A percentile compares a stretch with the other conserved stretches of the same genome.
Evolutionary conservation across 257 asterid genomes (phyloP).

Genomic region (Lavandula angustifolia): DNA sequence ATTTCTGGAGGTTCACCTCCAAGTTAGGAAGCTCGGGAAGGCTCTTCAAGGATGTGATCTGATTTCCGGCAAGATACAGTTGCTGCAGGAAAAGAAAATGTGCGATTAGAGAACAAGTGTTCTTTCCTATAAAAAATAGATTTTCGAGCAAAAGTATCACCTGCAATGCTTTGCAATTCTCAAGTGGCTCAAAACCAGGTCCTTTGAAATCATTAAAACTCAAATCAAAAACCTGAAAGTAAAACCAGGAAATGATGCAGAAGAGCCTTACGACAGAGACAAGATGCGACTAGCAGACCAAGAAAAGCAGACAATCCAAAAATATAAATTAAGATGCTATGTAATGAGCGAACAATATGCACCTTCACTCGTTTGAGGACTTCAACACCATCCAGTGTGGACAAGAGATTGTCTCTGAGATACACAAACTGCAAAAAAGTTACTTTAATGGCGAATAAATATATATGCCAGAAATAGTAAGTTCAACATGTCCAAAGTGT

Average conservation of each 20-base stretch:
- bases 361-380: conserved; percentile 93
- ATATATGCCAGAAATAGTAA: neutral
- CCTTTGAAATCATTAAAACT: conserved; percentile 98
- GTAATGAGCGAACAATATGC: conserved; percentile 29
- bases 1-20: conserved; percentile 64
- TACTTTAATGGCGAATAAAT: conserved; percentile 10
- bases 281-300: conserved; percentile 22
- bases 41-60: conserved; percentile 85
- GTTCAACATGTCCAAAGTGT: neutral
- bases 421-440: conserved; percentile 80
- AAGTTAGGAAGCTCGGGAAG: conserved; percentile 98
- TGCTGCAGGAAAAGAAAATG: conserved; percentile 59
- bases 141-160: conserved; percentile 41
- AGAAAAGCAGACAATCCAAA: conserved; percentile 25
- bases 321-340: conserved; percentile 22
- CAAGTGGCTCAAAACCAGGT: conserved; percentile 97
- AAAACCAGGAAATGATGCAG: conserved; percentile 31
- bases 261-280: conserved; percentile 9
- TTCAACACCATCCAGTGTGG: conserved; percentile 92
- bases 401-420: conserved; percentile 92
- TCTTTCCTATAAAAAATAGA: conserved; percentile 18
- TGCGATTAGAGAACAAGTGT: conserved; percentile 14
- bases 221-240: conserved; percentile 90
- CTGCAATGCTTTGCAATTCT: conserved; percentile 91
- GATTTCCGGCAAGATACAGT: conserved; percentile 99